Evolutionary conservation across 2,329 filamentous ascomycete genomes (phyloP).

Genomic region (Aspergillus novoparasiticus): DNA sequence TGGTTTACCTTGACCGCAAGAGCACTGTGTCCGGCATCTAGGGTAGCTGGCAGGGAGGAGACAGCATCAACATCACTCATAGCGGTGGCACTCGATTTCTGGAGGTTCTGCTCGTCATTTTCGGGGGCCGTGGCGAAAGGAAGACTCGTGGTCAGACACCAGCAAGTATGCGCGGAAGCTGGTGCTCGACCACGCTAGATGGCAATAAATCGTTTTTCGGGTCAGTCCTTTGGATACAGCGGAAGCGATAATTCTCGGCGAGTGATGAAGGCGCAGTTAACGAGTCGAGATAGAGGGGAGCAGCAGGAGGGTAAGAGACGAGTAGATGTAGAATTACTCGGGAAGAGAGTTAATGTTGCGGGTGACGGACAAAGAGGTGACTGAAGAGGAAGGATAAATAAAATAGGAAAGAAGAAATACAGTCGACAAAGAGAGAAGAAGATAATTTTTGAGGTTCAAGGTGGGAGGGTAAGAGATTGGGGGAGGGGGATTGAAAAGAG

Average conservation of each 20-base stretch:
- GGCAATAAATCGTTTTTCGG: not conserved
- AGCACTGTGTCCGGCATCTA: constrained; percentile 36
- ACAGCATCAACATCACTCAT: constrained; percentile 51
- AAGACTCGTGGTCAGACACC: constrained; percentile 35
- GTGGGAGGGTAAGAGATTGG: constrained; percentile 20
- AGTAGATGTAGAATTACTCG: not conserved
- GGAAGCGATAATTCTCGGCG: not conserved
- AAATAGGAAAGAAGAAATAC: constrained; percentile 9
- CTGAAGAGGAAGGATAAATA: constrained; percentile 9
- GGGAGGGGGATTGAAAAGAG: constrained; percentile 15
- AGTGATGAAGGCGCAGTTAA: not conserved
- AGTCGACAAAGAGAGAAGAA: constrained; percentile 7
- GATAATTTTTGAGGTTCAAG: not conserved
- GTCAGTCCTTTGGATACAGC: not conserved
- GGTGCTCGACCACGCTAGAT: constrained; percentile 32
- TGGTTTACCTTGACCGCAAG: constrained; percentile 36
- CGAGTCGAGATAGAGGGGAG: not conserved
- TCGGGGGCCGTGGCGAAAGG: constrained; percentile 42
- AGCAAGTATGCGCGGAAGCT: constrained; percentile 36
- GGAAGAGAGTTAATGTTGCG: not conserved
- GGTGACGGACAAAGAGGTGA: not conserved
- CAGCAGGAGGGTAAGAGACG: not conserved
- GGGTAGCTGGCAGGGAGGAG: constrained; percentile 41
- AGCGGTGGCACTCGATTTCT: constrained; percentile 46
- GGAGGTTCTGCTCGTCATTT: constrained; percentile 47